phyloP scores from a whole-genome alignment of 164 flowering plant species.

The Akebia trifoliata region DNA sequence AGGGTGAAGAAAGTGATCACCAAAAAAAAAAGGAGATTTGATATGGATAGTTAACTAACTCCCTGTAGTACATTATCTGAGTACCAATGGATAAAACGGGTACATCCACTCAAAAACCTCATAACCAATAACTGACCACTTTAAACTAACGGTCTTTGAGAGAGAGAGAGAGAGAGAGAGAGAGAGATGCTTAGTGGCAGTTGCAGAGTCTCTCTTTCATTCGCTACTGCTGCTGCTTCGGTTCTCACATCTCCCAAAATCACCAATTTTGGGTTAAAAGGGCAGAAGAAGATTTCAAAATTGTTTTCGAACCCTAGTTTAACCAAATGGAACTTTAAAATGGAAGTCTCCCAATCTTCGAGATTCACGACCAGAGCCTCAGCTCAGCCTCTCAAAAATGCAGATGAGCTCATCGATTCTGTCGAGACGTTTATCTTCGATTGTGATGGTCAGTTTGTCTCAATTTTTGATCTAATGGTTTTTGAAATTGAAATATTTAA shows the following conservation, averaged over 20 bases:
- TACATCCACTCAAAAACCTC: too few species aligned
- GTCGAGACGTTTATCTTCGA: slow-evolving; percentile 97
- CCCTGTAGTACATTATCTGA: too few species aligned
- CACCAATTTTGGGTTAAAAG: slow-evolving; percentile 11
- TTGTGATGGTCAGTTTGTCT: slow-evolving; percentile 68
- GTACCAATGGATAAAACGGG: too few species aligned
- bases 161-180: neutral
- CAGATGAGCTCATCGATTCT: slow-evolving; percentile 85
- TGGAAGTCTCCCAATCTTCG: slow-evolving; percentile 18
- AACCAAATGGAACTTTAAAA: slow-evolving; percentile 22
- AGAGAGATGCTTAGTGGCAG: slow-evolving; percentile 22
- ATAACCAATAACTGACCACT: too few species aligned
- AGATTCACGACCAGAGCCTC: slow-evolving; percentile 35
- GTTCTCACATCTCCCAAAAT: neutral
- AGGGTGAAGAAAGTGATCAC: too few species aligned
- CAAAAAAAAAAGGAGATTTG: too few species aligned
- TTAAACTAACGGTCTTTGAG: too few species aligned
- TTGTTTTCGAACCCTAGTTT: neutral
- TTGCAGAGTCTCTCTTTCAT: slow-evolving; percentile 15
- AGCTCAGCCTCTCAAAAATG: slow-evolving; percentile 66
- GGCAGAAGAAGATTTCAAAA: slow-evolving; percentile 11
- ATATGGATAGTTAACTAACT: too few species aligned
- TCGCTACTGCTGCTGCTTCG: neutral
- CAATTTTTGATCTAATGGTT: too few species aligned
- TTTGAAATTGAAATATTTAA: too few species aligned